A percentile compares a stretch with the other conserved stretches of the same genome.
These are phyloP conservation scores for Alternaria arbusti DNA, from an alignment of 2,329 filamentous ascomycete genomes.

Conservation along the genomic window DNA sequence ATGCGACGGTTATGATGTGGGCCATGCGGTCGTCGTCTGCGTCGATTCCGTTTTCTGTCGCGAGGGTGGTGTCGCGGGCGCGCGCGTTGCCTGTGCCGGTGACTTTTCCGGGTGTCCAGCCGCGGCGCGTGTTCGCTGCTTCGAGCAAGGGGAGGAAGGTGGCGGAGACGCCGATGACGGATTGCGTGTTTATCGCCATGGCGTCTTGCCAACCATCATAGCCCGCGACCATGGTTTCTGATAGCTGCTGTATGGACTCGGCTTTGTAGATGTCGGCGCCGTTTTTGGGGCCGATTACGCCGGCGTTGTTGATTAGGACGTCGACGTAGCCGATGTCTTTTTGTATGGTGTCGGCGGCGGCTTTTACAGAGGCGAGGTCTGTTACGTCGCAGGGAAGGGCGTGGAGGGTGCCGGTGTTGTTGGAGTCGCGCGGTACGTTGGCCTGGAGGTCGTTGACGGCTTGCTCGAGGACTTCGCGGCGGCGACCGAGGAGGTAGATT, in stretches of 20 bases:
- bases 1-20: conserved; percentile 56
- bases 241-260: conserved; percentile 53
- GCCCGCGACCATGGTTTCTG: conserved; percentile 48
- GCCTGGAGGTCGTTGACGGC: conserved; percentile 46
- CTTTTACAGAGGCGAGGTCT: conserved; percentile 49
- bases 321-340: conserved; percentile 57
- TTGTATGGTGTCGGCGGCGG: conserved; percentile 52
- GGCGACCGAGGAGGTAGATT: conserved; percentile 55
- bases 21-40: conserved; percentile 48
- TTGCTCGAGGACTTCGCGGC: conserved; percentile 49
- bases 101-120: conserved; percentile 46
- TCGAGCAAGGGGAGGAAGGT: conserved; percentile 55
- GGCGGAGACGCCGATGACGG: conserved; percentile 53
- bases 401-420: conserved; percentile 37
- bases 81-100: conserved; percentile 33
- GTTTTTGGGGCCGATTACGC: conserved; percentile 54
- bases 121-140: conserved; percentile 52
- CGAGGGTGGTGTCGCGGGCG: conserved; percentile 26
- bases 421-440: conserved; percentile 33
- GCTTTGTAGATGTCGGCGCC: conserved; percentile 51
- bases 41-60: conserved; percentile 28
- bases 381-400: conserved; percentile 55
- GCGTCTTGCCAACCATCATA: conserved; percentile 44
- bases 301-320: conserved; percentile 61
- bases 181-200: conserved; percentile 54